These are phyloP conservation scores for Penicillium tannophilum DNA, from an alignment of 495 filamentous ascomycete genomes.

Conservation along the genomic window DNA sequence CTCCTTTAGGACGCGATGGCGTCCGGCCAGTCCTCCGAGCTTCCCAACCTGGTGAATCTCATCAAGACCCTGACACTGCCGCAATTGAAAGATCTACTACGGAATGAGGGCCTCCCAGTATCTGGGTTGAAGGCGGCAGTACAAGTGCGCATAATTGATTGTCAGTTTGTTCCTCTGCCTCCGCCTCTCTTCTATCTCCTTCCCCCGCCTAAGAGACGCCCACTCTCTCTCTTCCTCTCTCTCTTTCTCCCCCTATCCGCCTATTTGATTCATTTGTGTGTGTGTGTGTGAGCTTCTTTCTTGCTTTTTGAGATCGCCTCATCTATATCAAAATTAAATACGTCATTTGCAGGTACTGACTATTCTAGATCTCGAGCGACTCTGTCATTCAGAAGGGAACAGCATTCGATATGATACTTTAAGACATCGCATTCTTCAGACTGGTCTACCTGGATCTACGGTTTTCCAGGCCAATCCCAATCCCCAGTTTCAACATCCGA, in stretches of 20 bases:
- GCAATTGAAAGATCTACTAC: constrained; percentile 73
- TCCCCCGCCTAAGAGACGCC: neutral
- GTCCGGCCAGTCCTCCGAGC: constrained; percentile 40
- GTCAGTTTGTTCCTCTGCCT: constrained; percentile 55
- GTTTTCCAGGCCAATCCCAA: constrained; percentile 25
- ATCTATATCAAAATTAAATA: neutral
- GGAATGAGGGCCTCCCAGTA: constrained; percentile 65
- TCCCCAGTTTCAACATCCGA: constrained; percentile 32
- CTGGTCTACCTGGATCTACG: constrained; percentile 31
- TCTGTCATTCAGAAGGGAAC: constrained; percentile 35
- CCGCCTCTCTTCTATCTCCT: constrained; percentile 4
- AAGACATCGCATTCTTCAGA: constrained; percentile 34
- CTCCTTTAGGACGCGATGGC: constrained; percentile 34
- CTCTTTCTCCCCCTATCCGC: neutral
- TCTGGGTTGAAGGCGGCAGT: constrained; percentile 81
- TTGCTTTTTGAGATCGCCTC: neutral
- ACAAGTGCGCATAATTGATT: constrained; percentile 71
- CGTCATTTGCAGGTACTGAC: neutral
- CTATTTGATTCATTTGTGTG: neutral
- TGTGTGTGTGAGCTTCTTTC: constrained; percentile 8
- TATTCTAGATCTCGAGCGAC: constrained; percentile 38
- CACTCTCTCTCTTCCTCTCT: neutral
- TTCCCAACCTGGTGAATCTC: constrained; percentile 42
- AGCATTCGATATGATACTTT: constrained; percentile 37
- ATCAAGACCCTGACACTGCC: constrained; percentile 67